Percentiles rank a stretch among this genome's conserved stretches.
These are phyloP conservation scores for Tephrocybe rancida DNA, from an alignment of 768 basidiomycete species.

Conservation along the genomic window DNA sequence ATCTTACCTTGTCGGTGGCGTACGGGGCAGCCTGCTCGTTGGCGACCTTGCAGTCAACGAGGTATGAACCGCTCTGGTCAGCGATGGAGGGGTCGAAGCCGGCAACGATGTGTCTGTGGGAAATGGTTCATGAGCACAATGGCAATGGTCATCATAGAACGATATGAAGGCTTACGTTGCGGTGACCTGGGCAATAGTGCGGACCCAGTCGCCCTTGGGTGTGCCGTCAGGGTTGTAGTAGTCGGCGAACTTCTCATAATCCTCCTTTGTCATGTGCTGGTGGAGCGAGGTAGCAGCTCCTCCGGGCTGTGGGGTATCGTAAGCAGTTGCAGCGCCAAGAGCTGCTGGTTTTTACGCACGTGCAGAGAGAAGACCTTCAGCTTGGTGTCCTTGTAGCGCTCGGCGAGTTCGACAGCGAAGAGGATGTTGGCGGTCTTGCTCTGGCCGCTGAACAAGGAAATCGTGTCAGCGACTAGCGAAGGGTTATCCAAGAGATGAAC, in stretches of 20 bases:
- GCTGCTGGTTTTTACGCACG: not conserved
- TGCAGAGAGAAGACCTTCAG: slow-evolving; percentile 10
- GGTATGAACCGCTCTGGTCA: slow-evolving; percentile 11
- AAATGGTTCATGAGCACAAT: not conserved
- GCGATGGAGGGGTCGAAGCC: slow-evolving; percentile 10
- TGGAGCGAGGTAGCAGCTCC: slow-evolving; percentile 6
- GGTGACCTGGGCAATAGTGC: slow-evolving; percentile 1
- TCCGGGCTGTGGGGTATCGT: not conserved
- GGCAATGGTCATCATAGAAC: no score
- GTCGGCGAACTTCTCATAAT: slow-evolving; percentile 11
- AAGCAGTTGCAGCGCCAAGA: not conserved
- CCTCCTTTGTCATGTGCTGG: slow-evolving; percentile 13
- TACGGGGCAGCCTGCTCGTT: slow-evolving; percentile 9
- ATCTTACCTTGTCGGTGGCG: slow-evolving; percentile 9
- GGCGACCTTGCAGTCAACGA: slow-evolving; percentile 7
- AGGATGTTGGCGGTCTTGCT: slow-evolving; percentile 18
- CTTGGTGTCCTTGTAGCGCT: slow-evolving; percentile 12
- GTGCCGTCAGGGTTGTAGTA: slow-evolving; percentile 11
- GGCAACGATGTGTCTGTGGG: slow-evolving; percentile 7
- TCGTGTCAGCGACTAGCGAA: not conserved
- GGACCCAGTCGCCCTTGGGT: slow-evolving; percentile 8
- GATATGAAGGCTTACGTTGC: slow-evolving; percentile 1
- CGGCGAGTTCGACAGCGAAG: slow-evolving; percentile 1
- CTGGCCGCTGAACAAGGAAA: slow-evolving; percentile 8
- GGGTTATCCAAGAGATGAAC: not conserved